These are phyloP conservation scores for Barnettozyma sp. DNA, from an alignment of 805 yeast genomes.

Conservation along the genomic window DNA sequence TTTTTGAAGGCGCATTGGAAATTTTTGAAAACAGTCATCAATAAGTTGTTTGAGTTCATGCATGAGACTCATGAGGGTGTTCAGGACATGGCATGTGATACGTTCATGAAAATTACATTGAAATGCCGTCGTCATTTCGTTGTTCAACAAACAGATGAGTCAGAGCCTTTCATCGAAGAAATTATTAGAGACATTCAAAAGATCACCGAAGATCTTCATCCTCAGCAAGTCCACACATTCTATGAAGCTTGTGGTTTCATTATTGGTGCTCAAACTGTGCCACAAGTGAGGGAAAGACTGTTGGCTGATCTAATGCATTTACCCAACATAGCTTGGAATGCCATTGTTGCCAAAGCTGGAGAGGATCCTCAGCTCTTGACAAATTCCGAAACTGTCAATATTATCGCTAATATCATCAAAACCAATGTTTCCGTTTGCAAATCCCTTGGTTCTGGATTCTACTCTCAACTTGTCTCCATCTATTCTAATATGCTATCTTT, in stretches of 20 bases:
- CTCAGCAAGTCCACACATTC: conserved; percentile 96
- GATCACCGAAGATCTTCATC: conserved; percentile 87
- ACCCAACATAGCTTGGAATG: conserved; percentile 93
- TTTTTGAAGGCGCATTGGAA: conserved; percentile 98
- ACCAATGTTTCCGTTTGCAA: conserved; percentile 93
- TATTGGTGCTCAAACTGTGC: conserved; percentile 75
- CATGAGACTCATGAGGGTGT: conserved; percentile 99
- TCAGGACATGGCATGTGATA: conserved; percentile 99
- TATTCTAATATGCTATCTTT: conserved; percentile 85
- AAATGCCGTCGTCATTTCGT: conserved; percentile 96
- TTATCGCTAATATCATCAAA: conserved; percentile 87
- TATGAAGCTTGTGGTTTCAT: conserved; percentile 97
- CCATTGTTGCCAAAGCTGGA: conserved; percentile 78
- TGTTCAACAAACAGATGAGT: conserved; percentile 75
- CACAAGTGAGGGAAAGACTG: conserved; percentile 61
- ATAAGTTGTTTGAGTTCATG: conserved; percentile 96
- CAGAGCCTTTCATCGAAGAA: conserved; percentile 86
- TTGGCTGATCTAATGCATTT: conserved; percentile 76
- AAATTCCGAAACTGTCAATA: conserved; percentile 80
- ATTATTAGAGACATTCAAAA: conserved; percentile 76
- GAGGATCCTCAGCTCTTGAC: conserved; percentile 74
- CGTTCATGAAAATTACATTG: conserved; percentile 90
- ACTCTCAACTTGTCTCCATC: conserved; percentile 78
- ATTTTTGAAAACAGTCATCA: conserved; percentile 90
- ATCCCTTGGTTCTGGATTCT: conserved; percentile 89